Percentiles rank a stretch among this genome's conserved stretches.
phyloP scores from a whole-genome alignment of 805 yeast genomes.

The Candida pseudofarinosa region DNA sequence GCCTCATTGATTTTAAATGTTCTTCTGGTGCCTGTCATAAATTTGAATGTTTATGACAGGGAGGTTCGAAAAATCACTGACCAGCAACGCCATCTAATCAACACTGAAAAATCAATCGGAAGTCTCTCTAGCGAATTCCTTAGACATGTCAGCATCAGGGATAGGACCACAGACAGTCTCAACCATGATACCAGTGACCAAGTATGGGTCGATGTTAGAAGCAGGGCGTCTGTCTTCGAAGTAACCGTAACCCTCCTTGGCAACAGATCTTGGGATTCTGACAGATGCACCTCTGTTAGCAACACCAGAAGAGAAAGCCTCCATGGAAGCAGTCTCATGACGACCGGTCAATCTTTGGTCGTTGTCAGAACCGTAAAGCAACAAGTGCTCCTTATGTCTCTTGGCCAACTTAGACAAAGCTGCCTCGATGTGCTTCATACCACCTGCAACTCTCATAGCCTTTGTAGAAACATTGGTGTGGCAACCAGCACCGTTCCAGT shows the following conservation, averaged over 20 bases:
- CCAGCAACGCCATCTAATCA: background rate
- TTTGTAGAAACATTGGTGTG: conserved; percentile 97
- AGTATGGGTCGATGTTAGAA: conserved; percentile 97
- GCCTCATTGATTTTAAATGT: background rate
- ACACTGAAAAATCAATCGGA: conserved; percentile 20
- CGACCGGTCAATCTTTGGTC: conserved; percentile 95
- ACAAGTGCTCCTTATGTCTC: conserved; percentile 96
- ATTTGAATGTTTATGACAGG: background rate
- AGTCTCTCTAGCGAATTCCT: conserved; percentile 78
- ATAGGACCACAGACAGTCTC: conserved; percentile 95
- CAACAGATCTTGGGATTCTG: conserved; percentile 98
- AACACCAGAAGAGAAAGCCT: conserved; percentile 90
- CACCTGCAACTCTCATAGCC: conserved; percentile 90
- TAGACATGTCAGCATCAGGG: conserved; percentile 91
- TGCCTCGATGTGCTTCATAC: conserved; percentile 88
- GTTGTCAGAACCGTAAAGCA: conserved; percentile 92
- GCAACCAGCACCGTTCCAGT: conserved; percentile 99
- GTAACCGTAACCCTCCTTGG: conserved; percentile 96
- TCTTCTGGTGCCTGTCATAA: background rate
- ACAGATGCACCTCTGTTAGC: conserved; percentile 99
- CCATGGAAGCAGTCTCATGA: conserved; percentile 96
- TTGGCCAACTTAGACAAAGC: conserved; percentile 91
- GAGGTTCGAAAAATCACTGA: background rate
- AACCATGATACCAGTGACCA: conserved; percentile 96
- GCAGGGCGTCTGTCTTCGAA: conserved; percentile 99